Conservation (phyloP, 768 basidiomycete species). For the Coprinopsis strossmayeri region DNA sequence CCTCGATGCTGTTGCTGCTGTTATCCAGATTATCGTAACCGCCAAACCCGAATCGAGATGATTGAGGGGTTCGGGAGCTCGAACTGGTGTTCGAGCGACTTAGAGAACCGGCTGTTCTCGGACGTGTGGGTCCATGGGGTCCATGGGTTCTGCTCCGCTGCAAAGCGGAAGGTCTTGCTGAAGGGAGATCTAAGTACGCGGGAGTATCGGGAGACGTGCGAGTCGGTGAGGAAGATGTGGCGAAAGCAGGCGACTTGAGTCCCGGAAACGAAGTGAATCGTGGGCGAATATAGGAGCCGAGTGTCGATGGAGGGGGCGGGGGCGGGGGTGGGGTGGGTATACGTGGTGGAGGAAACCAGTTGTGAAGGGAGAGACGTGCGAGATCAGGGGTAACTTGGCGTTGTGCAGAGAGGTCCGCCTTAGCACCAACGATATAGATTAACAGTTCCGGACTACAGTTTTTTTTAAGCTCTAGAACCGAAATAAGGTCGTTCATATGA, state of each 20-base stretch:
- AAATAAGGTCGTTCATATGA: constrained; percentile 9
- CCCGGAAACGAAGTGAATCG: constrained; percentile 70
- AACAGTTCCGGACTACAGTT: constrained; percentile 84
- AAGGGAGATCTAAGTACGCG: constrained; percentile 57
- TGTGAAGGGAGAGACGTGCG: constrained; percentile 76
- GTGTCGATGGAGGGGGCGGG: constrained; percentile 48
- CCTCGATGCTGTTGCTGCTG: constrained; percentile 61
- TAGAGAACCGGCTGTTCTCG: constrained; percentile 40
- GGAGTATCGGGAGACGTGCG: constrained; percentile 51
- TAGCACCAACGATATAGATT: constrained; percentile 93
- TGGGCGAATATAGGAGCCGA: constrained; percentile 67
- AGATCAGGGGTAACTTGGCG: constrained; percentile 78
- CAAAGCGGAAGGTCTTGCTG: constrained; percentile 44
- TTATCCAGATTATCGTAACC: constrained; percentile 50
- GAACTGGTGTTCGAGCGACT: constrained; percentile 45
- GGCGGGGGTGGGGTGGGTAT: constrained; percentile 63
- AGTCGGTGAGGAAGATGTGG: constrained; percentile 34
- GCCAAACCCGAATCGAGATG: constrained; percentile 51
- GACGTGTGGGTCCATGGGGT: constrained; percentile 31
- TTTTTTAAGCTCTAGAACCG: constrained; percentile 72
- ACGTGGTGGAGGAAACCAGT: constrained; percentile 81
- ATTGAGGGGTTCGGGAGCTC: constrained; percentile 40
- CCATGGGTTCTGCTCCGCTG: constrained; percentile 51
- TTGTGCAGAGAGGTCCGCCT: constrained; percentile 69
- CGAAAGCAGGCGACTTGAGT: constrained; percentile 52